Evolutionary conservation across 2,329 filamentous ascomycete genomes (phyloP).

Genomic region (Sporothrix schenckii): DNA sequence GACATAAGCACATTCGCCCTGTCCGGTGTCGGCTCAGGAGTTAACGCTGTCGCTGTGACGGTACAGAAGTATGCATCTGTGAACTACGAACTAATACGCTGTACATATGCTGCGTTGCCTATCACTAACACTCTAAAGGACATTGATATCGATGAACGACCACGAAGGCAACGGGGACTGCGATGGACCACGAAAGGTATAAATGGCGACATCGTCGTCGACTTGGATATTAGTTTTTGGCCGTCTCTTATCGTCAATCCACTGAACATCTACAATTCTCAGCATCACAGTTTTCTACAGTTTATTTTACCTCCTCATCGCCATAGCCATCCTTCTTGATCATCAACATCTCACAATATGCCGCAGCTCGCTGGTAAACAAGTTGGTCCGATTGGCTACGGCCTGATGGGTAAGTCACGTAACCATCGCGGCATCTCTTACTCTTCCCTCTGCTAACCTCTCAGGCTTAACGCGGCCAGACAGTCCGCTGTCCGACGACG

Average conservation of each 20-base stretch:
- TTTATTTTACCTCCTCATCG: background rate
- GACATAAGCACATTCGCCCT: constrained; percentile 11
- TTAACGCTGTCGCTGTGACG: background rate
- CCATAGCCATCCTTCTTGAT: background rate
- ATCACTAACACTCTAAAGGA: background rate
- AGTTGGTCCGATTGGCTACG: constrained; percentile 41
- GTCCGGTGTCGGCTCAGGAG: constrained; percentile 7
- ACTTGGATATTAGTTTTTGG: background rate
- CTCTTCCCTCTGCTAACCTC: background rate
- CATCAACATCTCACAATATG: constrained; percentile 35
- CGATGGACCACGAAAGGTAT: background rate
- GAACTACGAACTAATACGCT: too few relatives aligned
- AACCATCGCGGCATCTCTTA: too few relatives aligned
- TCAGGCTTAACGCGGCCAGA: constrained; percentile 49
- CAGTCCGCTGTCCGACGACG: constrained; percentile 48
- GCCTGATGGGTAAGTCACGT: constrained; percentile 40
- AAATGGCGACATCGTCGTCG: background rate
- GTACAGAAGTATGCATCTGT: too few relatives aligned
- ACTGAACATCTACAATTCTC: background rate
- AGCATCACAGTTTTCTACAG: background rate
- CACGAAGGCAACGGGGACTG: background rate
- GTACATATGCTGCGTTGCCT: too few relatives aligned
- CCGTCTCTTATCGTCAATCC: background rate
- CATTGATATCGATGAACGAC: background rate
- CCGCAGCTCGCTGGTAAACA: constrained; percentile 40